Percentiles rank a stretch among this genome's conserved stretches.
Evolutionary conservation across 129 eudicot species (phyloP).

Genomic region (Pseudognaphalium luteoalbum): DNA sequence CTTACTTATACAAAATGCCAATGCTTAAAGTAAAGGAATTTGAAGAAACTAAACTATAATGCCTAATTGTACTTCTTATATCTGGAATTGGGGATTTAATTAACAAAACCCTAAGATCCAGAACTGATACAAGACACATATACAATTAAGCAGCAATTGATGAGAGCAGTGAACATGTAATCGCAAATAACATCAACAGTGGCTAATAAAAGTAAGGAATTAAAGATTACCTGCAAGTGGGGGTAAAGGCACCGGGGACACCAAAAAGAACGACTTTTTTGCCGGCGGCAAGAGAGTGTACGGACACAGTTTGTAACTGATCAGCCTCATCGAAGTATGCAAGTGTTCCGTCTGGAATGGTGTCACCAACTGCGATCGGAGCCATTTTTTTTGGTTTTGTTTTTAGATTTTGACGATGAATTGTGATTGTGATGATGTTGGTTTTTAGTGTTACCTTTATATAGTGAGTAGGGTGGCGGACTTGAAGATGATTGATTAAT

Average conservation of each 20-base stretch:
- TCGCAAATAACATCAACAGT: not conserved
- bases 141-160: not conserved
- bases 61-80: not conserved
- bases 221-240: constrained; percentile 72
- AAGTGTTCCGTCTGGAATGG: constrained; percentile 73
- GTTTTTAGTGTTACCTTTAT: not conserved
- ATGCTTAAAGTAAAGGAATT: no score
- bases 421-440: not conserved
- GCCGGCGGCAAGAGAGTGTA: constrained; percentile 88
- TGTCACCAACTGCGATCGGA: constrained; percentile 77
- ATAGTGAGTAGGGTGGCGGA: not conserved
- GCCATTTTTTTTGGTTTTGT: constrained; percentile 48
- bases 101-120: constrained; percentile 17
- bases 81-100: not conserved
- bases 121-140: constrained; percentile 2
- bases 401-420: not conserved
- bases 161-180: not conserved
- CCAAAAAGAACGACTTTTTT: constrained; percentile 84
- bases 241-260: constrained; percentile 97
- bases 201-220: not conserved
- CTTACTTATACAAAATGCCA: not conserved
- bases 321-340: constrained; percentile 62
- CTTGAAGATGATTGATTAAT: not conserved
- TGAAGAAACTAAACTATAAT: no score
- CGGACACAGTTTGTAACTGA: constrained; percentile 64